These are phyloP conservation scores for Phialocephala subalpina DNA, from an alignment of 2,329 filamentous ascomycete genomes.

Conservation along the genomic window DNA sequence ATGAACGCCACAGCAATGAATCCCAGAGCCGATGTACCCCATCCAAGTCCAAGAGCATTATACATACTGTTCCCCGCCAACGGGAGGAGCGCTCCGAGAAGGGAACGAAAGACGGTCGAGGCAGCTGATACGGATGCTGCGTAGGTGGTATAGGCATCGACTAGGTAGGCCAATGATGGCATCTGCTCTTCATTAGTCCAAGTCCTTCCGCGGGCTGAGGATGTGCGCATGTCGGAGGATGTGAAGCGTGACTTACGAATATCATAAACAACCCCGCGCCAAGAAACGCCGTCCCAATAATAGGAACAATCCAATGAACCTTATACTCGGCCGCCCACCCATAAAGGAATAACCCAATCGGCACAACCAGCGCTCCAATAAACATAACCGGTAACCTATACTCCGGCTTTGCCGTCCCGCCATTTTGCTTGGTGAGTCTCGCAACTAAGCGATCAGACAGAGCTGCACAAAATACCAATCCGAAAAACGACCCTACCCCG, in stretches of 20 bases:
- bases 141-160: slow-evolving; percentile 49
- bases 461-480: slow-evolving; percentile 48
- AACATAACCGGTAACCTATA: slow-evolving; percentile 52
- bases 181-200: slow-evolving; percentile 24
- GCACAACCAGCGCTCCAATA: slow-evolving; percentile 47
- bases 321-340: slow-evolving; percentile 51
- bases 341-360: slow-evolving; percentile 56
- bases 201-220: background rate
- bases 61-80: slow-evolving; percentile 57
- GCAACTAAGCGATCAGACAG: slow-evolving; percentile 52
- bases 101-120: slow-evolving; percentile 49
- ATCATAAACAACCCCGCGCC: slow-evolving; percentile 44
- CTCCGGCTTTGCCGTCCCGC: slow-evolving; percentile 48
- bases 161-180: slow-evolving; percentile 56
- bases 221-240: too few relatives aligned
- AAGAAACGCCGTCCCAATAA: slow-evolving; percentile 49
- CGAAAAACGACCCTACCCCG: slow-evolving; percentile 47
- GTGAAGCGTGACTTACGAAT: background rate
- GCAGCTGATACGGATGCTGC: slow-evolving; percentile 49
- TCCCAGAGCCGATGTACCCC: slow-evolving; percentile 46
- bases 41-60: slow-evolving; percentile 48
- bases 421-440: slow-evolving; percentile 39
- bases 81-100: slow-evolving; percentile 59
- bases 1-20: slow-evolving; percentile 2
- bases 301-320: slow-evolving; percentile 52